Evolutionary conservation across 2,329 filamentous ascomycete genomes (phyloP), one percentile per base, ranked within the genome.

Genomic region (Cytospora schulzeri): DNA sequence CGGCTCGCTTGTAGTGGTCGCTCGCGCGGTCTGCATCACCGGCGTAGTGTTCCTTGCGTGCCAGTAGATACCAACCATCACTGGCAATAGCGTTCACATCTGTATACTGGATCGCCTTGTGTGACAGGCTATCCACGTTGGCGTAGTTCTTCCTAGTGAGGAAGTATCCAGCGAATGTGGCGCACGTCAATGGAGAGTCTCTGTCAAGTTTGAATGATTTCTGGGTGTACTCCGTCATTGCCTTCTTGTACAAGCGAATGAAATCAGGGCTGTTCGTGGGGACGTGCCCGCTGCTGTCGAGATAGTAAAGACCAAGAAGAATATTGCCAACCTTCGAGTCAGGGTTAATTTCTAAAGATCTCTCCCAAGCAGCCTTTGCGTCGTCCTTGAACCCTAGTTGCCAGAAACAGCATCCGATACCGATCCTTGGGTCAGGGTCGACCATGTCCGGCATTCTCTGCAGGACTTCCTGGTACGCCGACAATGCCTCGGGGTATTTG

Each of bases 351-450:
- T 96, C 91, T 31, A 97, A 79, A 15, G 90, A 88, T 68, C 95
- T 85, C 73, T 96, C 91, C 95, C 95, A 99, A 15, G 95, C 94
- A 56, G 83, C 81, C 73, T 91, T 94, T 9, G 96, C 95, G 71
- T 97, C 92, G 38, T 96, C 92, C 76, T 96, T 97, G 81, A 92
- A 93, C 14, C 93, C 93, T 31, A 99, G 83, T 76, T 97, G 92
- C 95, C 96, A 99, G 76, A 97, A 90, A 80, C 95, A 99, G 77
- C 92, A 95, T 54, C 95, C 95, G 72, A 99, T 94, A 62, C 95
- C 95, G 70, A 99, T 94, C 70, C 96, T 87, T 70, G 95, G 96
- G 76, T 99, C 95, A 0, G 95, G 95, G 72, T 99, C 95, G 51
- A 91, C 87, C 72, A 98, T 83, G 69, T 92, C 88, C 2, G 95